A percentile compares a stretch with the other conserved stretches of the same genome.
These are phyloP conservation scores for Brassica carinata DNA, from an alignment of 345 rosid species.

Conservation along the genomic window DNA sequence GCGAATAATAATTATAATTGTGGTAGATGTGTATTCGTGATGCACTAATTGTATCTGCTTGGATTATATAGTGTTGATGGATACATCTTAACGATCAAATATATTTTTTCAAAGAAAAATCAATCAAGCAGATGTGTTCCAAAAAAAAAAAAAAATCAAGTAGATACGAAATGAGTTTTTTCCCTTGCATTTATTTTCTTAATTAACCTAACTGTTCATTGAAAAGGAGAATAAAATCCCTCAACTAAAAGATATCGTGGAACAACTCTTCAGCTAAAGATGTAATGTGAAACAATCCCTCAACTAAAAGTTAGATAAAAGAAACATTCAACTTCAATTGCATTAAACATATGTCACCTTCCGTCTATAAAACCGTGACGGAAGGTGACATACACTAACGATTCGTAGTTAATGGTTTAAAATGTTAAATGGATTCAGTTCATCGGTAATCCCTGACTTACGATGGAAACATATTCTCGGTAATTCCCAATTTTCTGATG, in stretches of 20 bases:
- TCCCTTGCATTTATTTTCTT: background rate
- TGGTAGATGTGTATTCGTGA: constrained; percentile 25
- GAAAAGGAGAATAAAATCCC: background rate
- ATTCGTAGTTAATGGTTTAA: too few species aligned
- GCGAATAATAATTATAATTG: background rate
- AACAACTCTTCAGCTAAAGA: background rate
- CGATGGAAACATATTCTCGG: too few species aligned
- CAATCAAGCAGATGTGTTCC: background rate
- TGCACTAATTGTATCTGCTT: constrained; percentile 21
- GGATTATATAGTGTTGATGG: constrained; percentile 3
- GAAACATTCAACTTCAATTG: background rate
- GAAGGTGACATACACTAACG: too few species aligned
- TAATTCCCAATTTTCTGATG: too few species aligned
- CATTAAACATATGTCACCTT: background rate
- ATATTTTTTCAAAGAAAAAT: background rate
- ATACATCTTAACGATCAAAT: constrained; percentile 7
- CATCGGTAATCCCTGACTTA: too few species aligned
- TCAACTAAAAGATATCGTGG: background rate
- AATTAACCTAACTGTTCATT: background rate
- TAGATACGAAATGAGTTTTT: background rate
- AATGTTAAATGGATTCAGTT: background rate
- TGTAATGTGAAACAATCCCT: background rate
- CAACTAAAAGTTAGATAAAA: background rate
- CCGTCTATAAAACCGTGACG: too few species aligned
- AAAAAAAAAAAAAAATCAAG: background rate